A percentile compares a stretch with the other conserved stretches of the same genome.
Conservation (phyloP, 345 rosid genomes). For the Dovyalis caffra region DNA sequence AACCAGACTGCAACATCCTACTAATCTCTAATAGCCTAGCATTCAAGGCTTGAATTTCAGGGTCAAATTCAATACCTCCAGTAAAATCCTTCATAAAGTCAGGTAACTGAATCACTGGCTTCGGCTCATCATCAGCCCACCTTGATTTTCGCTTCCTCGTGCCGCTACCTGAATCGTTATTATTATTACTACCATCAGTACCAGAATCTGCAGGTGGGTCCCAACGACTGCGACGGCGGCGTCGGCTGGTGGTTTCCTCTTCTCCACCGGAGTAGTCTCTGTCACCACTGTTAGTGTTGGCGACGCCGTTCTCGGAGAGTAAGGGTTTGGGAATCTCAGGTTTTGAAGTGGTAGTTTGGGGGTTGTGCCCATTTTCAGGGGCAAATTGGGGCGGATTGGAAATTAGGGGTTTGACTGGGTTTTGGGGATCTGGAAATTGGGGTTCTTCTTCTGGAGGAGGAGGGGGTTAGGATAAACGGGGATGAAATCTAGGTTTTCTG, state of each 20-base stretch:
- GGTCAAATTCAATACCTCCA: constrained; percentile 94
- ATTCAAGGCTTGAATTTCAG: constrained; percentile 84
- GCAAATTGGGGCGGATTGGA: background rate
- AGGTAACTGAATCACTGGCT: constrained; percentile 79
- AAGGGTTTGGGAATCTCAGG: constrained; percentile 38
- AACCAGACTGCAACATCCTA: constrained; percentile 71
- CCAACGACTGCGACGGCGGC: constrained; percentile 85
- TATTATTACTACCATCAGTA: constrained; percentile 2
- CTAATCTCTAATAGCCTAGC: constrained; percentile 82
- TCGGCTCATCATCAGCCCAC: constrained; percentile 95
- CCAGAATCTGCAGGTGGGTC: constrained; percentile 52
- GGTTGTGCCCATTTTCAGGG: constrained; percentile 4
- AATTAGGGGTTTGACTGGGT: constrained; percentile 1
- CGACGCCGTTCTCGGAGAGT: constrained; percentile 60
- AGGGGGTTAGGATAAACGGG: constrained; percentile 1
- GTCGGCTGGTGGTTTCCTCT: constrained; percentile 75
- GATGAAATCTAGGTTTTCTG: constrained; percentile 8
- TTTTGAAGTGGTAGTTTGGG: constrained; percentile 9
- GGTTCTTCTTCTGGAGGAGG: constrained; percentile 7
- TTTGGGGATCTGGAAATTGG: constrained; percentile 3
- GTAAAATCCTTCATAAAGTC: constrained; percentile 86
- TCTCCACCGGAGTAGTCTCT: constrained; percentile 78
- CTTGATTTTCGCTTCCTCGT: constrained; percentile 76
- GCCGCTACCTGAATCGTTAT: constrained; percentile 48
- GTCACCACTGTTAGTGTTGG: constrained; percentile 61